Evolutionary conservation across 176 grass and related monocot genomes (phyloP).

Genomic region (Musa acuminata): DNA sequence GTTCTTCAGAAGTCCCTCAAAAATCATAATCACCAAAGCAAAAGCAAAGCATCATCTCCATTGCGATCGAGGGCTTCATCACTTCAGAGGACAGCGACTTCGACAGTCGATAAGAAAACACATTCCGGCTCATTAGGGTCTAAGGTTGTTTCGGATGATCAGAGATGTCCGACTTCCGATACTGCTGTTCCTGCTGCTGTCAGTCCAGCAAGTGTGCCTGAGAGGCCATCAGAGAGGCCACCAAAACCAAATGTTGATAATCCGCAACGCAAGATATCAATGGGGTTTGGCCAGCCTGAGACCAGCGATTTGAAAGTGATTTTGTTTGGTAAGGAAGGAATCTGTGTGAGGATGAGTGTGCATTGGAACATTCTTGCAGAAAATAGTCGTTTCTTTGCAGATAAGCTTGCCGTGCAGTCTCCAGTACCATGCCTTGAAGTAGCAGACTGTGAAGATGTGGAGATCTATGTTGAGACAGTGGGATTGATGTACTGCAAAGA

Average conservation of each 20-base stretch:
- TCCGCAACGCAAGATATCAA: constrained; percentile 46
- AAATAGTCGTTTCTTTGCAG: constrained; percentile 62
- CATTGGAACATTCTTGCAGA: constrained; percentile 50
- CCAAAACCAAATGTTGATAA: constrained; percentile 9
- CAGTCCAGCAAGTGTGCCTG: background rate
- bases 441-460: constrained; percentile 77
- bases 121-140: background rate
- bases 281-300: constrained; percentile 68
- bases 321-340: constrained; percentile 66
- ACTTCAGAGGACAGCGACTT: background rate
- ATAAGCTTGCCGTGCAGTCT: constrained; percentile 37
- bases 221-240: background rate
- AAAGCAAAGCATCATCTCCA: constrained; percentile 4
- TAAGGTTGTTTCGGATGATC: constrained; percentile 6
- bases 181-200: background rate
- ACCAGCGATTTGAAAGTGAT: constrained; percentile 68
- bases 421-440: constrained; percentile 44
- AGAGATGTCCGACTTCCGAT: background rate
- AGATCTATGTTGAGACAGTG: constrained; percentile 82
- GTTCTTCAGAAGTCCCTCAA: constrained; percentile 72
- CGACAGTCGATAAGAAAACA: background rate
- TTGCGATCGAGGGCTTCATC: background rate
- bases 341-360: constrained; percentile 63
- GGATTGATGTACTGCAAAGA: constrained; percentile 82
- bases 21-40: constrained; percentile 38